Evolutionary conservation across 1,284 basidiomycete species (phyloP).

Genomic region (Rhizoctonia solani): DNA sequence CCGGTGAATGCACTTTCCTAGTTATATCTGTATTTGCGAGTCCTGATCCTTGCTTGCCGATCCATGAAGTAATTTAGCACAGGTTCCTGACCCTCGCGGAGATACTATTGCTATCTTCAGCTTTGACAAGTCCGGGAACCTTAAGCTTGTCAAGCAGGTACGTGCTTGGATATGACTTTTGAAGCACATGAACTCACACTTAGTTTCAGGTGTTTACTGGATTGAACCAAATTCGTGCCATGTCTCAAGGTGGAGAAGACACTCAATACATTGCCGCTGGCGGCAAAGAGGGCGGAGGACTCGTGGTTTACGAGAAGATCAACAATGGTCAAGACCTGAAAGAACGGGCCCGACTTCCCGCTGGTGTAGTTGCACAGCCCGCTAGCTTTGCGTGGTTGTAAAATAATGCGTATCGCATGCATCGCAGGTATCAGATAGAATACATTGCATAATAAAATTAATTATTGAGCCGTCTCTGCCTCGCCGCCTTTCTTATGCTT

Average conservation of each 20-base stretch:
- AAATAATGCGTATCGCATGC: too few relatives aligned
- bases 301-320: conserved; percentile 57
- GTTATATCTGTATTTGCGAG: conserved; percentile 60
- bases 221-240: conserved; percentile 65
- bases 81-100: conserved; percentile 48
- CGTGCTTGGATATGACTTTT: not conserved
- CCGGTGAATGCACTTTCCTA: conserved; percentile 44
- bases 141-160: conserved; percentile 52
- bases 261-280: conserved; percentile 59
- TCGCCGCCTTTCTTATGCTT: conserved; percentile 10
- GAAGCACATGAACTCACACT: not conserved
- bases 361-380: conserved; percentile 33
- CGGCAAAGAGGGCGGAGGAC: conserved; percentile 61
- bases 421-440: too few relatives aligned
- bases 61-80: conserved; percentile 53
- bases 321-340: conserved; percentile 52
- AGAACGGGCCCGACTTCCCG: conserved; percentile 39
- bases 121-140: conserved; percentile 21
- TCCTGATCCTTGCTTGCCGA: conserved; percentile 35
- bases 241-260: conserved; percentile 61
- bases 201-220: conserved; percentile 56
- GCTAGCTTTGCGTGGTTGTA: conserved; percentile 38
- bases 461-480: not conserved
- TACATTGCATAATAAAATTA: not conserved
- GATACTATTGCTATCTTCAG: conserved; percentile 38